These are phyloP conservation scores for Boletus rubropictus DNA, from an alignment of 768 basidiomycete species.

Conservation along the genomic window DNA sequence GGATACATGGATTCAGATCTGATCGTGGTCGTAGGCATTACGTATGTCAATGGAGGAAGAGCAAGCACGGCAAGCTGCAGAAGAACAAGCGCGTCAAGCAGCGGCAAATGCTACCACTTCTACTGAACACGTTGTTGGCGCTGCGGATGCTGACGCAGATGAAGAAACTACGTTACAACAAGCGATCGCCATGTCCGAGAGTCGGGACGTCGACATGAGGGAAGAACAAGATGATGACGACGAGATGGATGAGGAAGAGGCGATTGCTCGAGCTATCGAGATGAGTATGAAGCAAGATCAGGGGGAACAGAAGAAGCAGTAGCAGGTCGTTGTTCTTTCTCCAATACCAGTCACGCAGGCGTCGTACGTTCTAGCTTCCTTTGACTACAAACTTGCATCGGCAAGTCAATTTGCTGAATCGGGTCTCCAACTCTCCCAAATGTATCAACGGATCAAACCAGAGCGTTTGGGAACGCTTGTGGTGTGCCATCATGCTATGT, in stretches of 20 bases:
- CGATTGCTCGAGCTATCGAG: constrained; percentile 83
- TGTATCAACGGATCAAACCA: not conserved
- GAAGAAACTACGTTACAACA: constrained; percentile 73
- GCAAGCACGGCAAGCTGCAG: constrained; percentile 63
- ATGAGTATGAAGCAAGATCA: constrained; percentile 82
- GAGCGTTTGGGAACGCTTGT: not conserved
- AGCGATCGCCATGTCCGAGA: constrained; percentile 72
- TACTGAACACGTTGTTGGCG: constrained; percentile 20
- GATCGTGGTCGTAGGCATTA: constrained; percentile 56
- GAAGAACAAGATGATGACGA: constrained; percentile 55
- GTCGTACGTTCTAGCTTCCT: constrained; percentile 5
- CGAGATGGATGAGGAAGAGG: constrained; percentile 78
- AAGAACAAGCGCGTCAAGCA: constrained; percentile 33
- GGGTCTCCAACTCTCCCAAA: not conserved
- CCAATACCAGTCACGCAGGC: not conserved
- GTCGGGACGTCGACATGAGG: constrained; percentile 47
- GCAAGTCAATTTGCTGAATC: not conserved
- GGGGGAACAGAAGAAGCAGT: constrained; percentile 36
- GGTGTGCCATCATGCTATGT: not conserved
- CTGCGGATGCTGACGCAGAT: constrained; percentile 56
- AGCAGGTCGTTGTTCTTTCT: constrained; percentile 1
- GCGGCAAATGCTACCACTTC: constrained; percentile 20
- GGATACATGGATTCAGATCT: not conserved
- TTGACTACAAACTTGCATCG: not conserved
- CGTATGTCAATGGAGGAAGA: constrained; percentile 98